Evolutionary conservation across 805 yeast species (phyloP).

Genomic region (Dipodascopsis uninucleata): DNA sequence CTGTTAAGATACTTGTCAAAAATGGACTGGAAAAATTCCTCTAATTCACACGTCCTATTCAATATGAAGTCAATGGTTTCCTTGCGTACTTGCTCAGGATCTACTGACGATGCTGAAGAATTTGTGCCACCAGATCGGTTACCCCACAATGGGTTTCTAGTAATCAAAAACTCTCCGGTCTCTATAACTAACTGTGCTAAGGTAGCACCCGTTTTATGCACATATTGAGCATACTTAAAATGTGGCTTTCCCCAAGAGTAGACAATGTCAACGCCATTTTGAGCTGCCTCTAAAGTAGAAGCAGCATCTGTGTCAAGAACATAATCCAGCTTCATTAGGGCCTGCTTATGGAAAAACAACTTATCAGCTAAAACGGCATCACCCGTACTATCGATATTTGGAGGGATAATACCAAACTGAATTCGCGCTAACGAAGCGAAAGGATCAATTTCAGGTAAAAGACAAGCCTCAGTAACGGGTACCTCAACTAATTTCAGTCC

Average conservation of each 20-base stretch:
- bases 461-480: slow-evolving; percentile 84
- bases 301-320: slow-evolving; percentile 79
- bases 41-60: slow-evolving; percentile 10
- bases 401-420: slow-evolving; percentile 64
- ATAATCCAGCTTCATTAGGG: slow-evolving; percentile 69
- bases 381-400: slow-evolving; percentile 31
- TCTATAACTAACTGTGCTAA: slow-evolving; percentile 47
- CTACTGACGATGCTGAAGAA: slow-evolving; percentile 3
- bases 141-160: slow-evolving; percentile 23
- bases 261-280: slow-evolving; percentile 53
- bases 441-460: slow-evolving; percentile 73
- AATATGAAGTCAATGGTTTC: slow-evolving; percentile 23
- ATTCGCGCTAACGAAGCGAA: slow-evolving; percentile 81
- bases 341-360: slow-evolving; percentile 72
- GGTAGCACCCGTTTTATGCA: slow-evolving; percentile 84
- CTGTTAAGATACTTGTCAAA: slow-evolving; percentile 17
- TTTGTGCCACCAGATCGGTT: neutral
- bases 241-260: slow-evolving; percentile 91
- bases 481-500: slow-evolving; percentile 80
- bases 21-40: slow-evolving; percentile 14
- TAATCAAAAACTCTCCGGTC: slow-evolving; percentile 24
- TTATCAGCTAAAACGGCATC: slow-evolving; percentile 35
- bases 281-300: slow-evolving; percentile 29
- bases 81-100: slow-evolving; percentile 20
- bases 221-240: slow-evolving; percentile 80